Evolutionary conservation across 2,329 filamentous ascomycete genomes (phyloP).

Genomic region (Calonectria crousiana): DNA sequence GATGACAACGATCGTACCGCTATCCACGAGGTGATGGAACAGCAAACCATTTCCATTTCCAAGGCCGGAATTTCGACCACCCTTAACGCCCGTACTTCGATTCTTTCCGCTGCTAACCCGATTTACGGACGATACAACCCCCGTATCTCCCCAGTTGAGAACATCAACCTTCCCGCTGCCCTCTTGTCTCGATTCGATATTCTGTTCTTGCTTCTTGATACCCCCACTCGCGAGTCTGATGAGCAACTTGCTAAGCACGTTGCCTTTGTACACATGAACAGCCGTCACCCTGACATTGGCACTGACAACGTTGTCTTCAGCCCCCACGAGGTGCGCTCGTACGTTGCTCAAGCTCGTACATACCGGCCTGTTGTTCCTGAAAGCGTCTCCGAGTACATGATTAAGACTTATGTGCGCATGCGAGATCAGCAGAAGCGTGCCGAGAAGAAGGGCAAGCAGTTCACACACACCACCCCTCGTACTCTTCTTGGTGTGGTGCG

Average conservation of each 20-base stretch:
- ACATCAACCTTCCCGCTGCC: conserved; percentile 98
- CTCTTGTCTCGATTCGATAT: conserved; percentile 97
- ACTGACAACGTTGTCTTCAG: conserved; percentile 79
- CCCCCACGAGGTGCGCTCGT: conserved; percentile 94
- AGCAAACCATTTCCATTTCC: conserved; percentile 87
- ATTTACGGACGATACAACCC: conserved; percentile 99
- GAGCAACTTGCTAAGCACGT: conserved; percentile 97
- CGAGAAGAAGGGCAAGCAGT: conserved; percentile 91
- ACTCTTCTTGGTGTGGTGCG: conserved; percentile 93
- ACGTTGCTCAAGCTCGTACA: conserved; percentile 91
- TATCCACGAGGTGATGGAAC: conserved; percentile 91
- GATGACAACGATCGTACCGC: conserved; percentile 85
- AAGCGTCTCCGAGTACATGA: conserved; percentile 92
- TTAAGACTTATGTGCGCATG: conserved; percentile 95
- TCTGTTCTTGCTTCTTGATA: conserved; percentile 96
- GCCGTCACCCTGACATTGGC: conserved; percentile 83
- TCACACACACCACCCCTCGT: conserved; percentile 93
- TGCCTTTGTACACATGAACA: conserved; percentile 97
- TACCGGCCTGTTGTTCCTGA: conserved; percentile 90
- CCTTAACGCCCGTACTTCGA: conserved; percentile 94
- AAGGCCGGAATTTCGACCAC: conserved; percentile 80
- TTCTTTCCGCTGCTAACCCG: conserved; percentile 95
- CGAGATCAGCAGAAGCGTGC: conserved; percentile 92
- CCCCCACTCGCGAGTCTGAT: conserved; percentile 87
- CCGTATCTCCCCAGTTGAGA: conserved; percentile 95